Evolutionary conservation across 2,329 filamentous ascomycete species (phyloP).

Genomic region (Stagonosporopsis cucurbitacearum): DNA sequence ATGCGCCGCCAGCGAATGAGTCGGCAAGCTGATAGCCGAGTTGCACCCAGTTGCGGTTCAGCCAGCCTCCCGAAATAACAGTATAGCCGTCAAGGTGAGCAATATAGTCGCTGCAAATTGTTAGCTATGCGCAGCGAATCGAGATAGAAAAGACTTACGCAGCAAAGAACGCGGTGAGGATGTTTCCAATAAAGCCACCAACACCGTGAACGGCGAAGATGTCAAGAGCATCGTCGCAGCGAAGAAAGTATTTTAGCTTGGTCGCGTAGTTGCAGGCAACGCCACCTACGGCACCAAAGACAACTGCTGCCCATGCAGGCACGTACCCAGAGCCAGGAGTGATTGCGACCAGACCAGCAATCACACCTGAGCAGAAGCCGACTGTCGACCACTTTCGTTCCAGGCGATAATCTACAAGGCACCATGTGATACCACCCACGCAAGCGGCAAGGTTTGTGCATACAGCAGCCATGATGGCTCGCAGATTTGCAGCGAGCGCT

Average conservation of each 20-base stretch:
- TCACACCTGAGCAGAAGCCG: slow-evolving; percentile 89
- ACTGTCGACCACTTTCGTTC: slow-evolving; percentile 93
- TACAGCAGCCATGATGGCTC: slow-evolving; percentile 84
- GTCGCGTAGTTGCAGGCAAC: slow-evolving; percentile 86
- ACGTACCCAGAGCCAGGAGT: slow-evolving; percentile 89
- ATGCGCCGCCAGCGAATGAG: slow-evolving; percentile 74
- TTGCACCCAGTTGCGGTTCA: slow-evolving; percentile 84
- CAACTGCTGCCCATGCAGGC: slow-evolving; percentile 80
- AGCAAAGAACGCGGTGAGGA: slow-evolving; percentile 75
- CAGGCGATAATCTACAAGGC: slow-evolving; percentile 83
- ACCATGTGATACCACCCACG: slow-evolving; percentile 87
- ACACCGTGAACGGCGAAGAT: slow-evolving; percentile 69
- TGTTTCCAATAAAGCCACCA: slow-evolving; percentile 64
- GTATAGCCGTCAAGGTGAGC: slow-evolving; percentile 76
- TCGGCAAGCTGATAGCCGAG: slow-evolving; percentile 84
- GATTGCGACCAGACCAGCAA: slow-evolving; percentile 85
- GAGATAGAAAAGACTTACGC: slow-evolving; percentile 56
- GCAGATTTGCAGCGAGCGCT: slow-evolving; percentile 79
- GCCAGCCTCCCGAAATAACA: slow-evolving; percentile 76
- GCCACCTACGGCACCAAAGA: slow-evolving; percentile 79
- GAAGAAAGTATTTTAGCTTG: slow-evolving; percentile 84
- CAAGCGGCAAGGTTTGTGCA: slow-evolving; percentile 87
- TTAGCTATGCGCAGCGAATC: background rate
- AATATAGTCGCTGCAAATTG: slow-evolving; percentile 68
- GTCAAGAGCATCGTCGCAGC: slow-evolving; percentile 84